These are phyloP conservation scores for Claviceps fusiformis DNA, from an alignment of 2,329 filamentous ascomycete species.

Conservation along the genomic window DNA sequence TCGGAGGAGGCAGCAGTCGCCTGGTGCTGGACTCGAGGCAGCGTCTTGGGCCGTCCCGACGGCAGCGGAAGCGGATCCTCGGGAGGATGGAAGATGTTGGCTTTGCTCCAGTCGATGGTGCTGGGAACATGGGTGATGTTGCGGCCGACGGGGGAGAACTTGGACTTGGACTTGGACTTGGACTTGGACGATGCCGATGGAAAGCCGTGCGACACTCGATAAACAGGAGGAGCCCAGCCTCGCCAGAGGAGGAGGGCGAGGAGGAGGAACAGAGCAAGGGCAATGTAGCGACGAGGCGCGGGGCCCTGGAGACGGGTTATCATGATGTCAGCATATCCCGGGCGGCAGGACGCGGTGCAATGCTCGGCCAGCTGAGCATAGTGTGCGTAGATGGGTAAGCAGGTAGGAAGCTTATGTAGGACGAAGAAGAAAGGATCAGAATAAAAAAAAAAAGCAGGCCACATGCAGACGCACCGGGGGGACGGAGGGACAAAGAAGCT, in stretches of 20 bases:
- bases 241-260: conserved; percentile 16
- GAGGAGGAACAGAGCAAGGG: conserved; percentile 15
- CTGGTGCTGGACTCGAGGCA: conserved; percentile 30
- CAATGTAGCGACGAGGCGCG: conserved; percentile 19
- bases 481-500: too few species aligned
- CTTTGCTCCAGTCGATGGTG: conserved; percentile 25
- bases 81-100: conserved; percentile 19
- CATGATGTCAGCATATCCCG: conserved; percentile 11
- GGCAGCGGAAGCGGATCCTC: conserved; percentile 21
- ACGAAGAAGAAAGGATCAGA: too few species aligned
- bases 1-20: conserved; percentile 7
- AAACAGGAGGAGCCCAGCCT: conserved; percentile 9
- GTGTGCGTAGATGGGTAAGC: too few species aligned
- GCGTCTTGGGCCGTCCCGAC: conserved; percentile 17
- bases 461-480: too few species aligned
- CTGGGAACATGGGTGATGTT: conserved; percentile 20
- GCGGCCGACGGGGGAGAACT: conserved; percentile 8
- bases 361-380: too few species aligned
- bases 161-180: not conserved
- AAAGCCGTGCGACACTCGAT: conserved; percentile 8
- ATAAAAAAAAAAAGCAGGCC: too few species aligned
- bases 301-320: conserved; percentile 19
- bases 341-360: too few species aligned
- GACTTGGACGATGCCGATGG: not conserved
- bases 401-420: too few species aligned